A percentile compares a stretch with the other conserved stretches of the same genome.
Evolutionary conservation across 495 filamentous ascomycete species (phyloP).

Genomic region (Talaromyces liani): DNA sequence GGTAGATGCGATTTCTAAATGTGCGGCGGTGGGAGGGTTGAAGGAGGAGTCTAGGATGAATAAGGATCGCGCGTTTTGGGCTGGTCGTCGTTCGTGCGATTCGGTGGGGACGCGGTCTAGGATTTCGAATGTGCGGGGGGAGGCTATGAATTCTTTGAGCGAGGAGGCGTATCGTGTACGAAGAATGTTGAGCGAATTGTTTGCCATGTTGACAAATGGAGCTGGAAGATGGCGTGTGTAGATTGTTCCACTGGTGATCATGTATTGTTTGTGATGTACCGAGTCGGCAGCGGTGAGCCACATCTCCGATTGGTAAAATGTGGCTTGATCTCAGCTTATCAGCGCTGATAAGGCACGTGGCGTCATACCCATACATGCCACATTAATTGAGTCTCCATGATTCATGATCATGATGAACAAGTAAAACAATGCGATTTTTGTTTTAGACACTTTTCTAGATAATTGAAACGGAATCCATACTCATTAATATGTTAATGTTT

Average conservation of each 20-base stretch:
- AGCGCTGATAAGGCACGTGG: neutral
- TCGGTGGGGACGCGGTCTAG: conserved; percentile 44
- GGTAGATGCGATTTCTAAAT: conserved; percentile 65
- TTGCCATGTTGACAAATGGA: conserved; percentile 5
- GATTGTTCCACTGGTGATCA: neutral
- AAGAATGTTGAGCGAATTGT: conserved; percentile 33
- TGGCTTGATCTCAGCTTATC: neutral
- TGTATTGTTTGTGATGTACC: neutral
- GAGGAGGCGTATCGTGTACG: conserved; percentile 30
- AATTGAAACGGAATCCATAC: neutral
- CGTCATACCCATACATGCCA: neutral
- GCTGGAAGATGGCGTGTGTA: neutral
- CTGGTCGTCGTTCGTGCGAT: conserved; percentile 11
- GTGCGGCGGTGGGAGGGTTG: conserved; percentile 86
- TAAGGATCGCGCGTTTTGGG: conserved; percentile 38
- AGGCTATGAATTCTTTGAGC: conserved; percentile 50
- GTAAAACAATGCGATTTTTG: neutral
- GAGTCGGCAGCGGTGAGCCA: neutral
- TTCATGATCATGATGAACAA: neutral
- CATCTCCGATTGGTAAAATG: neutral
- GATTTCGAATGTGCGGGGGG: conserved; percentile 49
- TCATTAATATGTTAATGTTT: neutral
- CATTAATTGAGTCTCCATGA: neutral
- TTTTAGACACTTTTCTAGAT: neutral
- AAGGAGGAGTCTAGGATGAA: conserved; percentile 92